Evolutionary conservation across 192 early-diverging fungal genomes (phyloP).

Genomic region (Linnemannia exigua): DNA sequence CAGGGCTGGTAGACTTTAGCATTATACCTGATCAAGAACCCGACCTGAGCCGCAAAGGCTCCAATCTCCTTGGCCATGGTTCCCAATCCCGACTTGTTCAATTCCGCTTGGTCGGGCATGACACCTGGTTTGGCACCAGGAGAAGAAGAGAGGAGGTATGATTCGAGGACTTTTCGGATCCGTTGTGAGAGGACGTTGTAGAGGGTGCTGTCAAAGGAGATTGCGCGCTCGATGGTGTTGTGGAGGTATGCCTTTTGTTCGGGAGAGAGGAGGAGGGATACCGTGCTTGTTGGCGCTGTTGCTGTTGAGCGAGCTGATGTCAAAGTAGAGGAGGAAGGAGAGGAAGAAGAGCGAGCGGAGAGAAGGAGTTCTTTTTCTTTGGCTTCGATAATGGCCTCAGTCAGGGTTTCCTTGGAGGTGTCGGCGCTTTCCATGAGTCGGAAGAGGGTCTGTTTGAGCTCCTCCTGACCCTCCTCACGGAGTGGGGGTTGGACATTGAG

Average conservation of each 20-base stretch:
- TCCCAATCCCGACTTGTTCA: constrained; percentile 67
- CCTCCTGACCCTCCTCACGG: constrained; percentile 31
- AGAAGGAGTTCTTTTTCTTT: constrained; percentile 25
- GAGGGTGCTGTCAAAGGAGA: constrained; percentile 65
- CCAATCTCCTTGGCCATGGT: constrained; percentile 65
- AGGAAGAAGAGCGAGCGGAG: constrained; percentile 38
- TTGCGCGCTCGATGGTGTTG: constrained; percentile 60
- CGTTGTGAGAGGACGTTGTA: constrained; percentile 67
- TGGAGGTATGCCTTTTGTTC: constrained; percentile 24
- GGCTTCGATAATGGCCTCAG: constrained; percentile 34
- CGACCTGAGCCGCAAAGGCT: constrained; percentile 56
- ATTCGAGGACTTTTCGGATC: constrained; percentile 51
- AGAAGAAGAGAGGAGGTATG: constrained; percentile 10
- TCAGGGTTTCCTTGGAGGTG: constrained; percentile 33
- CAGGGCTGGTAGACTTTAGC: constrained; percentile 68
- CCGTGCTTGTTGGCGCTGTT: background rate
- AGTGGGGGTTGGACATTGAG: constrained; percentile 69
- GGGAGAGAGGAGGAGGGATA: constrained; percentile 12
- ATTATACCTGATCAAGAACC: constrained; percentile 69
- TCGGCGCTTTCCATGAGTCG: constrained; percentile 30
- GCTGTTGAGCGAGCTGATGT: background rate
- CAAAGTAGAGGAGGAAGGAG: constrained; percentile 3
- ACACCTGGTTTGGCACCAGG: constrained; percentile 11
- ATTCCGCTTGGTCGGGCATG: constrained; percentile 56
- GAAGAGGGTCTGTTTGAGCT: constrained; percentile 53